phyloP scores from a whole-genome alignment of 306 rosid genomes.

The Cucurbita moschata region DNA sequence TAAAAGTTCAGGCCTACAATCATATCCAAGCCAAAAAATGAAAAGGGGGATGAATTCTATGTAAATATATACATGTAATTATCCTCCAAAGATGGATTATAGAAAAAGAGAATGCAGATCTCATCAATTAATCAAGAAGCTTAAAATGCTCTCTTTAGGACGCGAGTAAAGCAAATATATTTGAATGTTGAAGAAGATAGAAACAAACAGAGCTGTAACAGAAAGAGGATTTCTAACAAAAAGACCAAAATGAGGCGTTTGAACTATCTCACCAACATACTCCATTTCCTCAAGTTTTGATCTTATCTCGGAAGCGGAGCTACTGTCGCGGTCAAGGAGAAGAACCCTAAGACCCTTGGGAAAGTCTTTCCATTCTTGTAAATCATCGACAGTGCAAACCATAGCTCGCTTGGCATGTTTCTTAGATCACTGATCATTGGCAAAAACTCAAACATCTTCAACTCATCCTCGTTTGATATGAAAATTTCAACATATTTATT shows the following conservation, averaged over 20 bases:
- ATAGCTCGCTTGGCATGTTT: slow-evolving; percentile 97
- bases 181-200: not conserved
- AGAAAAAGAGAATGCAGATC: not conserved
- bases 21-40: not conserved
- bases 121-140: not conserved
- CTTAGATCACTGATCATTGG: slow-evolving; percentile 30
- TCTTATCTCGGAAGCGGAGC: slow-evolving; percentile 56
- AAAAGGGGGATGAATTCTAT: not conserved
- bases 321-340: slow-evolving; percentile 59
- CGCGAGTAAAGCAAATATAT: not conserved
- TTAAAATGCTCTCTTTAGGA: too few relatives aligned
- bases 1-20: not conserved
- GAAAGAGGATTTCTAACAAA: slow-evolving; percentile 6
- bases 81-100: not conserved
- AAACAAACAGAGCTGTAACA: not conserved
- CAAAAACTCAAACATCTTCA: not conserved
- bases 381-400: slow-evolving; percentile 92
- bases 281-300: slow-evolving; percentile 81
- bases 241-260: not conserved
- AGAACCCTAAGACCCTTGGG: slow-evolving; percentile 93
- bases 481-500: not conserved
- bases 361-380: slow-evolving; percentile 86
- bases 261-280: slow-evolving; percentile 42
- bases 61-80: not conserved
- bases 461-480: not conserved